Conservation (phyloP, 768 basidiomycete genomes). For the Kwoniella sp. region DNA sequence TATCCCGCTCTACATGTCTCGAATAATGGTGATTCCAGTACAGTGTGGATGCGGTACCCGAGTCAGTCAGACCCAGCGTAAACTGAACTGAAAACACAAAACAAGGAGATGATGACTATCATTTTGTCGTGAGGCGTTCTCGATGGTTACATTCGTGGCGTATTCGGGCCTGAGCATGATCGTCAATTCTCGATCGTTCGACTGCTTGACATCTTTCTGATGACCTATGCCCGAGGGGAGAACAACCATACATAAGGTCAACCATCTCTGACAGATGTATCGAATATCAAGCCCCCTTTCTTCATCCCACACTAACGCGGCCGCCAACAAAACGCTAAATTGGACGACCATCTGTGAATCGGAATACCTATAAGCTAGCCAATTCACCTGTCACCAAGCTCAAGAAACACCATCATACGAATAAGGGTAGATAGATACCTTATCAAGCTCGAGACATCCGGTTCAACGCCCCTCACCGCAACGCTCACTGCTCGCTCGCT, state of each 20-base stretch:
- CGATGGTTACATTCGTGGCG: neutral
- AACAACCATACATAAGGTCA: neutral
- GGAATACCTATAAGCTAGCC: too few species aligned
- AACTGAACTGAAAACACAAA: neutral
- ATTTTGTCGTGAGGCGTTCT: constrained; percentile 1
- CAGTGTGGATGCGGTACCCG: too few species aligned
- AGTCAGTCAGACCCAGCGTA: too few species aligned
- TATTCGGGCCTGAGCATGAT: neutral
- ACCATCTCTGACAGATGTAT: too few species aligned
- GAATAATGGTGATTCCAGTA: neutral
- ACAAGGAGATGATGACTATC: neutral
- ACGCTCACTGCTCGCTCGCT: neutral
- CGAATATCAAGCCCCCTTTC: neutral
- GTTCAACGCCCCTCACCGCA: neutral
- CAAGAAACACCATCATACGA: too few species aligned
- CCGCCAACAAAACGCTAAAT: neutral
- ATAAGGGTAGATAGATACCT: neutral
- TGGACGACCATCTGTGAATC: too few species aligned
- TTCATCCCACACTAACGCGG: neutral
- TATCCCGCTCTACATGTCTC: neutral
- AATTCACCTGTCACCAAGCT: too few species aligned
- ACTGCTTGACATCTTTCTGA: neutral
- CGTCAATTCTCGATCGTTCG: neutral
- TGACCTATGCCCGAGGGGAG: neutral
- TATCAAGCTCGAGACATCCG: constrained; percentile 1